Conservation (phyloP, 441 rosid species). For the Sinapis alba region DNA sequence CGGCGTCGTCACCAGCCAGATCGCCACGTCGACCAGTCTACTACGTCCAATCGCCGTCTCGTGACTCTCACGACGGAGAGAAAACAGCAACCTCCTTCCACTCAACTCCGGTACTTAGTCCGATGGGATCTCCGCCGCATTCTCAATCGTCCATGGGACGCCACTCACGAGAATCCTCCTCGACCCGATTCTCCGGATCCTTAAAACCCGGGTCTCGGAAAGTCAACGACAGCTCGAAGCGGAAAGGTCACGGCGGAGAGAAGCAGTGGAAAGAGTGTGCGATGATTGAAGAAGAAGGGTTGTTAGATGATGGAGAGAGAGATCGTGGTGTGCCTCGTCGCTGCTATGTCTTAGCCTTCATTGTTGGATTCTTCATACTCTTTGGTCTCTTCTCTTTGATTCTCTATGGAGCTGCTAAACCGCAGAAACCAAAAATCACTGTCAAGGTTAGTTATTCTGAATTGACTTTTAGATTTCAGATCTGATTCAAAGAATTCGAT, state of each 20-base stretch:
- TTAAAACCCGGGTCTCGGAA: slow-evolving; percentile 87
- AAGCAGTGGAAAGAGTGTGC: slow-evolving; percentile 75
- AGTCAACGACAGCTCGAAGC: slow-evolving; percentile 59
- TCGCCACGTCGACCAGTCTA: slow-evolving; percentile 92
- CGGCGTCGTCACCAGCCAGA: slow-evolving; percentile 83
- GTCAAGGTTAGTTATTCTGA: slow-evolving; percentile 49
- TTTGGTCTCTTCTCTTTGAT: slow-evolving; percentile 83
- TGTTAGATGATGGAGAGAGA: slow-evolving; percentile 78
- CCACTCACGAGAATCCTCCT: slow-evolving; percentile 92
- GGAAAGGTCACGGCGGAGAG: slow-evolving; percentile 58
- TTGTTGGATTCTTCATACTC: slow-evolving; percentile 71
- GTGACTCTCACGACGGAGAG: slow-evolving; percentile 98
- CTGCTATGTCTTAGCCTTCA: slow-evolving; percentile 76
- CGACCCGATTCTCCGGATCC: slow-evolving; percentile 86
- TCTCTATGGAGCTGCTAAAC: slow-evolving; percentile 83
- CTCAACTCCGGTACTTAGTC: slow-evolving; percentile 92
- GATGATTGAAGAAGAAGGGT: slow-evolving; percentile 92
- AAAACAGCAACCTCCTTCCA: slow-evolving; percentile 90
- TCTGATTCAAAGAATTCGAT: not conserved
- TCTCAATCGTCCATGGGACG: slow-evolving; percentile 88
- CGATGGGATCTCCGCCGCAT: slow-evolving; percentile 89
- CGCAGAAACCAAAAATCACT: slow-evolving; percentile 85
- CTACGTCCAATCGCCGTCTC: slow-evolving; percentile 92
- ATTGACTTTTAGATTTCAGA: not conserved
- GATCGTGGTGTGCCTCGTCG: slow-evolving; percentile 69